phyloP scores from a whole-genome alignment of 1,284 basidiomycete genomes.

The Limonomyces culmigenus region DNA sequence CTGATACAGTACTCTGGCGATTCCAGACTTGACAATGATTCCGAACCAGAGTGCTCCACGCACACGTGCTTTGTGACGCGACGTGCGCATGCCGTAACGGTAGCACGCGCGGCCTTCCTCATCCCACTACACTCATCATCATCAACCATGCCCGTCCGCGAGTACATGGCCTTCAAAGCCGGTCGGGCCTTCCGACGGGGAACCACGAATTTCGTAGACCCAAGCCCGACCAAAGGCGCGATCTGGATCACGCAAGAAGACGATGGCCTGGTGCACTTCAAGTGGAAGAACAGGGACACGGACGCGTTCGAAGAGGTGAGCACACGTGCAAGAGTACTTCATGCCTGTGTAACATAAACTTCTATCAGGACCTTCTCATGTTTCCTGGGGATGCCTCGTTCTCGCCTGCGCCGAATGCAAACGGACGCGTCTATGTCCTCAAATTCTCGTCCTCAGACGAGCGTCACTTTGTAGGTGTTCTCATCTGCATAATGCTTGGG shows the following conservation, averaged over 20 bases:
- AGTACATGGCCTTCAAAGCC: too few species aligned
- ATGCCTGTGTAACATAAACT: slow-evolving; percentile 1
- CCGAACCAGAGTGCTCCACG: too few species aligned
- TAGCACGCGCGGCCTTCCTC: too few species aligned
- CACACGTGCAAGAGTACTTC: neutral
- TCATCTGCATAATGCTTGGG: slow-evolving; percentile 1
- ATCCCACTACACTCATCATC: too few species aligned
- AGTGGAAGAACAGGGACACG: slow-evolving; percentile 57
- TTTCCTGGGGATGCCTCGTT: slow-evolving; percentile 70
- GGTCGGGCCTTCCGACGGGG: slow-evolving; percentile 55
- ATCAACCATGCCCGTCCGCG: too few species aligned
- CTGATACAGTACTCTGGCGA: too few species aligned
- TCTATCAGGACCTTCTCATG: slow-evolving; percentile 49
- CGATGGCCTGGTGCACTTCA: slow-evolving; percentile 59
- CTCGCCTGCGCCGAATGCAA: slow-evolving; percentile 41
- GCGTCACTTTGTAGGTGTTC: slow-evolving; percentile 54
- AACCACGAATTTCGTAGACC: slow-evolving; percentile 48
- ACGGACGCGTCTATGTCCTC: slow-evolving; percentile 58
- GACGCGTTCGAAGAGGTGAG: slow-evolving; percentile 42
- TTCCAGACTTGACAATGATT: too few species aligned
- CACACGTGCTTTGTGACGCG: too few species aligned
- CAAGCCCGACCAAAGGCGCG: slow-evolving; percentile 51
- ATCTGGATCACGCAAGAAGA: slow-evolving; percentile 49
- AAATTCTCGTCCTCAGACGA: slow-evolving; percentile 71
- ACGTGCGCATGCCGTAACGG: too few species aligned